Conservation (phyloP, 176 grass and related monocot genomes). For the Puccinellia tenuiflora region DNA sequence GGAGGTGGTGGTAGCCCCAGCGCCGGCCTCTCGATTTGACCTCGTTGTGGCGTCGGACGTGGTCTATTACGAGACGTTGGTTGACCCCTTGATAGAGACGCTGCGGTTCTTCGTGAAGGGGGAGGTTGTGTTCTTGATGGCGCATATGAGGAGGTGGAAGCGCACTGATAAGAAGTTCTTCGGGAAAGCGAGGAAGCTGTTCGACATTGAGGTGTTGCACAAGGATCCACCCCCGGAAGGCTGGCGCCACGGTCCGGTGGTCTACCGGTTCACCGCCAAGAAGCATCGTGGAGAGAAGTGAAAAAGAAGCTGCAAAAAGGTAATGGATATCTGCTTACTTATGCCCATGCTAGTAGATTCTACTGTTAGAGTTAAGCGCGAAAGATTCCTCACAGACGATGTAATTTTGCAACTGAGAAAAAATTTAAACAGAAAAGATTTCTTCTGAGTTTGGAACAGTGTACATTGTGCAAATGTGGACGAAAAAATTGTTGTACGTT, state of each 20-base stretch:
- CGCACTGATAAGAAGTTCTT: conserved; percentile 83
- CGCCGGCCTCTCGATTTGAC: conserved; percentile 39
- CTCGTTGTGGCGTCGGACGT: conserved; percentile 74
- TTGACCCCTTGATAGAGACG: conserved; percentile 77
- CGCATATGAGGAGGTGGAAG: conserved; percentile 93
- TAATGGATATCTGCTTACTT: conserved; percentile 15
- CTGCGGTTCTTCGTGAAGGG: conserved; percentile 68
- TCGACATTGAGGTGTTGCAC: conserved; percentile 60
- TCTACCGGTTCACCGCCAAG: conserved; percentile 64
- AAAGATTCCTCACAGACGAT: not conserved
- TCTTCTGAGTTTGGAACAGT: not conserved
- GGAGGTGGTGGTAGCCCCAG: not conserved
- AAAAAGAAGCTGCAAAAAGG: conserved; percentile 19
- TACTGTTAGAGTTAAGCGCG: not conserved
- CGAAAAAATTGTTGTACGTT: not conserved
- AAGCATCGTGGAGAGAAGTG: conserved; percentile 16
- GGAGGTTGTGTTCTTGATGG: conserved; percentile 70
- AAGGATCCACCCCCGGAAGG: conserved; percentile 61
- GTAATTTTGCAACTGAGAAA: not conserved
- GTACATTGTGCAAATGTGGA: not conserved
- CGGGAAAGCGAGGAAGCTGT: conserved; percentile 68
- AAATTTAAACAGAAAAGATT: not conserved
- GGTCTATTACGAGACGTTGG: conserved; percentile 77
- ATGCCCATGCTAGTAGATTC: not conserved
- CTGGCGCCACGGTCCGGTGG: conserved; percentile 54